phyloP scores from a whole-genome alignment of 805 yeast genomes.

The Candida coleopterorum region DNA sequence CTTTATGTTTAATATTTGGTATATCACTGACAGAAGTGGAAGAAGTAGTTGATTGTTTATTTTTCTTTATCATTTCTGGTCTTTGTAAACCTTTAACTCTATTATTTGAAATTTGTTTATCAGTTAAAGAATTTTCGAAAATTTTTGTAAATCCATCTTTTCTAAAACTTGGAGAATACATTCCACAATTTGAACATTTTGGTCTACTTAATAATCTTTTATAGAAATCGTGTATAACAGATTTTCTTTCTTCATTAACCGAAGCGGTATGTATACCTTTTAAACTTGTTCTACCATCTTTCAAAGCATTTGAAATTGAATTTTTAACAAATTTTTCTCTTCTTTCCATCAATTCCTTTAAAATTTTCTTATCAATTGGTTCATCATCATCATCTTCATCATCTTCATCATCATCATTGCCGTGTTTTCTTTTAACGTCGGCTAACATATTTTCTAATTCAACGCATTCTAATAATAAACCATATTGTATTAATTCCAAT shows the following conservation, averaged over 20 bases:
- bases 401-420: too few species aligned
- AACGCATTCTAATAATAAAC: slow-evolving; percentile 72
- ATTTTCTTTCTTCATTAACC: slow-evolving; percentile 82
- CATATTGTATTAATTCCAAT: slow-evolving; percentile 79
- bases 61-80: slow-evolving; percentile 58
- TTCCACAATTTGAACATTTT: slow-evolving; percentile 92
- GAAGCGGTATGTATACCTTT: slow-evolving; percentile 78
- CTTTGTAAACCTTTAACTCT: slow-evolving; percentile 74
- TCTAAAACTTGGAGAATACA: slow-evolving; percentile 91
- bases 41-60: slow-evolving; percentile 8
- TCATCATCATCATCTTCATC: slow-evolving; percentile 39
- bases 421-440: slow-evolving; percentile 29
- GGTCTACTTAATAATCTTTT: slow-evolving; percentile 68
- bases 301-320: slow-evolving; percentile 68
- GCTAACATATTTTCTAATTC: slow-evolving; percentile 62
- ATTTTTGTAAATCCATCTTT: slow-evolving; percentile 93
- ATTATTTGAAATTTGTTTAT: slow-evolving; percentile 77
- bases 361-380: slow-evolving; percentile 34
- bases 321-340: slow-evolving; percentile 68
- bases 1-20: slow-evolving; percentile 53
- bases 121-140: slow-evolving; percentile 80
- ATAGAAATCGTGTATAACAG: slow-evolving; percentile 67
- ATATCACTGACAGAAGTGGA: slow-evolving; percentile 21
- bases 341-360: slow-evolving; percentile 47
- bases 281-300: slow-evolving; percentile 66